These are phyloP conservation scores for Spatholobus suberectus DNA, from an alignment of 306 rosid species.

Conservation along the genomic window DNA sequence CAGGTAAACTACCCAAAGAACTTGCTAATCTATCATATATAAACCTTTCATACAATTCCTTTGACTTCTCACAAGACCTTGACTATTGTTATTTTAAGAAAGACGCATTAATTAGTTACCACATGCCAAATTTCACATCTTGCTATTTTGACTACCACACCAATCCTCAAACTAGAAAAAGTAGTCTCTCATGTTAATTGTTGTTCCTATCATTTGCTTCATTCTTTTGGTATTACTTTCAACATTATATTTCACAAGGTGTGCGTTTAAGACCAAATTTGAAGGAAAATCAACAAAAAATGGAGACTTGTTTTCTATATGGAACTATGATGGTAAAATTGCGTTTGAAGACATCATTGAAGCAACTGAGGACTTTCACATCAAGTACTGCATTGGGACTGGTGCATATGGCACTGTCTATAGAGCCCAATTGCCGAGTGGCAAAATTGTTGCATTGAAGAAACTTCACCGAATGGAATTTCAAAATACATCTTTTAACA, in stretches of 20 bases:
- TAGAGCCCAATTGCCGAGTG: conserved; percentile 16
- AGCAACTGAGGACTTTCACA: conserved; percentile 18
- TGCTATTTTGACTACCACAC: background rate
- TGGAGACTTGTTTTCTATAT: conserved; percentile 20
- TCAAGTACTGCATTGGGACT: conserved; percentile 7
- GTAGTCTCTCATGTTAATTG: background rate
- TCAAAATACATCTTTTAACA: background rate
- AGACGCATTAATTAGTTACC: background rate
- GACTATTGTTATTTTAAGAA: background rate
- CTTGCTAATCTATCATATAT: background rate
- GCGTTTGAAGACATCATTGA: conserved; percentile 32
- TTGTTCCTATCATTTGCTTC: background rate
- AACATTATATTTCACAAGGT: background rate
- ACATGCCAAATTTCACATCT: background rate
- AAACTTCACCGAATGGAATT: conserved; percentile 34
- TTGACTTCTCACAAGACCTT: background rate
- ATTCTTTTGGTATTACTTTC: background rate
- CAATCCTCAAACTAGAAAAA: background rate
- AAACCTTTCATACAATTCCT: background rate
- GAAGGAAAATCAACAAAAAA: background rate
- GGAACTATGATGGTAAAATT: conserved; percentile 36
- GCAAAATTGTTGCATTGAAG: conserved; percentile 34
- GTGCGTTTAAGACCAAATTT: background rate
- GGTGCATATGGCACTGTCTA: conserved; percentile 17
- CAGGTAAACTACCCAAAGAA: too few species aligned